These are phyloP conservation scores for Eudorina sp. DNA, from an alignment of 139 green algal genomes.

Conservation along the genomic window DNA sequence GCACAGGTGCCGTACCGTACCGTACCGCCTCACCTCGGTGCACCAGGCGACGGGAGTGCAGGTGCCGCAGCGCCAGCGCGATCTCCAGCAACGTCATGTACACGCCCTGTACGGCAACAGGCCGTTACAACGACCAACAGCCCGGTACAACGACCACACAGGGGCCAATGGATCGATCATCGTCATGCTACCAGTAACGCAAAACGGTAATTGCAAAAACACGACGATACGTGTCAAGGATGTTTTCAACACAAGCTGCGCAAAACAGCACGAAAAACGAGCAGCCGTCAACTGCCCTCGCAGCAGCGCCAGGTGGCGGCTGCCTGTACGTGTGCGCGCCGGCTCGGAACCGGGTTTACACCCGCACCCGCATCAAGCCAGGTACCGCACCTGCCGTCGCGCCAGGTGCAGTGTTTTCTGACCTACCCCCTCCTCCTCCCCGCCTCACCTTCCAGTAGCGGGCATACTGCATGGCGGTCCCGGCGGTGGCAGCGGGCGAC, in stretches of 20 bases:
- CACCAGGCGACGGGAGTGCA: conserved; percentile 26
- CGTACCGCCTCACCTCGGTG: conserved; percentile 25
- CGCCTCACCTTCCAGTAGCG: conserved; percentile 12
- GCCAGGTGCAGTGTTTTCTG: no score
- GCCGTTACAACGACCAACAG: background rate
- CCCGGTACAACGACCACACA: background rate
- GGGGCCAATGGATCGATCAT: no score
- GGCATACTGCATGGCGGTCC: background rate
- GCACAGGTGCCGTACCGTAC: no score
- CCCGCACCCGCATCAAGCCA: no score
- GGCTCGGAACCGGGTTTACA: no score
- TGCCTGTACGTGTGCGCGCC: no score
- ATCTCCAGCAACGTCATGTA: conserved; percentile 42
- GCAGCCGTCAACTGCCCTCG: no score
- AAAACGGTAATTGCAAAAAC: background rate
- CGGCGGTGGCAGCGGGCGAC: background rate
- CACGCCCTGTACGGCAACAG: conserved; percentile 3
- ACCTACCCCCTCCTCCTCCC: no score
- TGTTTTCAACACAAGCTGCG: no score
- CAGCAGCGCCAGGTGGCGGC: no score
- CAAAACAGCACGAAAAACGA: background rate
- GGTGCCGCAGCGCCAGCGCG: conserved; percentile 32
- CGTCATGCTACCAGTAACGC: background rate
- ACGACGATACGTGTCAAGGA: no score
- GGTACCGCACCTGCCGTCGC: no score